A percentile compares a stretch with the other conserved stretches of the same genome.
phyloP scores from a whole-genome alignment of 208 protist species.

The Trypanosoma congolense region DNA sequence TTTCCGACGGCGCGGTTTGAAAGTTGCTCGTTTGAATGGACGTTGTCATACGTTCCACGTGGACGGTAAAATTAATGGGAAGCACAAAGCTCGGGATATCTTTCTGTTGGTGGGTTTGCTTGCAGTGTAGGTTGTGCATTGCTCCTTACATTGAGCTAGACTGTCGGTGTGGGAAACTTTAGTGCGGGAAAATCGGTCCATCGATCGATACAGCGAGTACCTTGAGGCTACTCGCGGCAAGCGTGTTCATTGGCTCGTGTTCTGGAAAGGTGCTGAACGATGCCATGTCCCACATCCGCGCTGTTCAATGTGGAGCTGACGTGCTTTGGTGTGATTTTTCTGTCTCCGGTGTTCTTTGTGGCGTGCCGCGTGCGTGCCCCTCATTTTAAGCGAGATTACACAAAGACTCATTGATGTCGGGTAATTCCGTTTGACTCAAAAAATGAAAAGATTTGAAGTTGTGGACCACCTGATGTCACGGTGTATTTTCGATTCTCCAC shows the following conservation, averaged over 20 bases:
- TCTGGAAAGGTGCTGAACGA: conserved; percentile 28
- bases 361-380: conserved; percentile 10
- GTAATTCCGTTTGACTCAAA: too few relatives aligned
- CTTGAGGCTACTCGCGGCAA: conserved; percentile 28
- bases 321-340: conserved; percentile 7
- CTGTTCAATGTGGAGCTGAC: conserved; percentile 2
- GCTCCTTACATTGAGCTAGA: conserved; percentile 34
- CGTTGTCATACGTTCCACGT: conserved; percentile 14
- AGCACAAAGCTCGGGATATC: conserved; percentile 4
- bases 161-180: conserved; percentile 26
- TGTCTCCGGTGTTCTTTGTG: conserved; percentile 22
- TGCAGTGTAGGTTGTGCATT: conserved; percentile 28
- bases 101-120: conserved; percentile 23
- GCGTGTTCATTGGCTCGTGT: conserved; percentile 24
- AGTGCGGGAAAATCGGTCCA: conserved; percentile 10
- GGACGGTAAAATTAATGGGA: conserved; percentile 20
- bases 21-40: conserved; percentile 27
- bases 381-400: conserved; percentile 13
- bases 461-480: too few relatives aligned
- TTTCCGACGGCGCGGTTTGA: conserved; percentile 27
- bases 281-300: conserved; percentile 16
- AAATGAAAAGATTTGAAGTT: too few relatives aligned
- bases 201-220: conserved; percentile 36
- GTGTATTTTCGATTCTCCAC: too few relatives aligned
- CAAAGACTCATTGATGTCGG: conserved; percentile 16